A percentile compares a stretch with the other conserved stretches of the same genome.
phyloP scores from a whole-genome alignment of 805 yeast species.

The Candida patagonica region DNA sequence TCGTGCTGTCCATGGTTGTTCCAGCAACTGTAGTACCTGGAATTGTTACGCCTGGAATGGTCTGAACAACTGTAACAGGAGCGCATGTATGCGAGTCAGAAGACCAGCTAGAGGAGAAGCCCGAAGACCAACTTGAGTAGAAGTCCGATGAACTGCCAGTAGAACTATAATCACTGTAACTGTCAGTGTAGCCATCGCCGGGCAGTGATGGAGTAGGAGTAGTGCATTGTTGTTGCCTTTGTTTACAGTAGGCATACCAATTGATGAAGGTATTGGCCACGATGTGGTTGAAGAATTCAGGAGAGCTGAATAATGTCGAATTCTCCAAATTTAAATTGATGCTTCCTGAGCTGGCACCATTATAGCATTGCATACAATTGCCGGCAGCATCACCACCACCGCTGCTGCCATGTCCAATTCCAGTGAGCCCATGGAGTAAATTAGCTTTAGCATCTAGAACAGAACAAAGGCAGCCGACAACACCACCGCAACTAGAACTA shows the following conservation, averaged over 20 bases:
- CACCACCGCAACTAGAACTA: constrained; percentile 11
- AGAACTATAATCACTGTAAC: too few relatives aligned
- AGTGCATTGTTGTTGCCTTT: too few relatives aligned
- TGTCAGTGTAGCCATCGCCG: too few relatives aligned
- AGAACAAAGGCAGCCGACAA: constrained; percentile 9
- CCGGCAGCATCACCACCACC: too few relatives aligned
- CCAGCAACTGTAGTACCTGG: constrained; percentile 1
- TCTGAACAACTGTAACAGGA: too few relatives aligned
- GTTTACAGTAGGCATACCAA: constrained; percentile 1
- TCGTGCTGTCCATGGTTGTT: background rate
- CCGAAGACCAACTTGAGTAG: too few relatives aligned
- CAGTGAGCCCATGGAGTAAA: too few relatives aligned
- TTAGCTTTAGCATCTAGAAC: background rate
- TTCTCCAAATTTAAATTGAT: constrained; percentile 11
- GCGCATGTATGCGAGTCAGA: too few relatives aligned
- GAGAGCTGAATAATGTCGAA: constrained; percentile 10
- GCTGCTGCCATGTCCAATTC: background rate
- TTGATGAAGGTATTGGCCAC: constrained; percentile 11
- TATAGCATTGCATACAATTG: constrained; percentile 15
- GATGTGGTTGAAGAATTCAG: constrained; percentile 13
- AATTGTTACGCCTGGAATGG: background rate
- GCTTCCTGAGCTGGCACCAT: constrained; percentile 8
- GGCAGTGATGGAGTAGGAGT: too few relatives aligned
- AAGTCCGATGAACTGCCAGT: too few relatives aligned
- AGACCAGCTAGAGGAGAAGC: too few relatives aligned